Evolutionary conservation across 1,284 basidiomycete genomes (phyloP).

Genomic region (Exsudoporus floridanus): DNA sequence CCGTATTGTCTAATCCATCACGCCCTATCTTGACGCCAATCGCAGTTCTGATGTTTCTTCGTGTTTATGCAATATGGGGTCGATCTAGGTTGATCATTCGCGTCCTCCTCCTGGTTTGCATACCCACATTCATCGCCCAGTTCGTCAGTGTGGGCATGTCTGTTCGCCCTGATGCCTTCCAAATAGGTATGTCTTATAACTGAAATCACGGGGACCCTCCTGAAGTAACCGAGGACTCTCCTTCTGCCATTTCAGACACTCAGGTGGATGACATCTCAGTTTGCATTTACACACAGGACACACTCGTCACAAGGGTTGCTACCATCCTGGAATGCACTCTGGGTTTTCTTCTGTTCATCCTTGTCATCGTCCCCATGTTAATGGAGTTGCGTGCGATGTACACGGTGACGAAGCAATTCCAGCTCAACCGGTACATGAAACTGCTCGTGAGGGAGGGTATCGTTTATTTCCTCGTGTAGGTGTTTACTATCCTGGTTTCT

Average conservation of each 20-base stretch:
- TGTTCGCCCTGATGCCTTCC: neutral
- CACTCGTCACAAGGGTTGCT: neutral
- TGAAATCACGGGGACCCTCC: neutral
- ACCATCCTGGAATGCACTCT: neutral
- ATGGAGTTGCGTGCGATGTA: neutral
- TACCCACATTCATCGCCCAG: too few species aligned
- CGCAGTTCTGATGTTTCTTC: too few species aligned
- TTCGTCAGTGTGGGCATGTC: neutral
- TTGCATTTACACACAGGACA: neutral
- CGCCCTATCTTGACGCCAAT: too few species aligned
- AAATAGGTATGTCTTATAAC: neutral
- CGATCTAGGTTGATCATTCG: too few species aligned
- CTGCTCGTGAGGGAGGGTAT: slow-evolving; percentile 6
- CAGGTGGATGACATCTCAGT: neutral
- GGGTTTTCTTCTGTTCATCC: neutral
- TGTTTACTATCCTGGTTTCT: neutral
- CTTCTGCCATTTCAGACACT: neutral
- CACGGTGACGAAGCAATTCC: neutral
- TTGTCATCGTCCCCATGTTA: neutral
- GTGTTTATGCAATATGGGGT: too few species aligned
- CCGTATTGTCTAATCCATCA: too few species aligned
- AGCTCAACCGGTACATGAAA: slow-evolving; percentile 8
- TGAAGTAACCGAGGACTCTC: too few species aligned
- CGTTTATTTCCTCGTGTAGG: slow-evolving; percentile 8
- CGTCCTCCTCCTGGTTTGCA: too few species aligned